Percentiles rank a stretch among this genome's conserved stretches.
phyloP scores from a whole-genome alignment of 2,329 filamentous ascomycete genomes.

The Neofusicoccum umdonicola region DNA sequence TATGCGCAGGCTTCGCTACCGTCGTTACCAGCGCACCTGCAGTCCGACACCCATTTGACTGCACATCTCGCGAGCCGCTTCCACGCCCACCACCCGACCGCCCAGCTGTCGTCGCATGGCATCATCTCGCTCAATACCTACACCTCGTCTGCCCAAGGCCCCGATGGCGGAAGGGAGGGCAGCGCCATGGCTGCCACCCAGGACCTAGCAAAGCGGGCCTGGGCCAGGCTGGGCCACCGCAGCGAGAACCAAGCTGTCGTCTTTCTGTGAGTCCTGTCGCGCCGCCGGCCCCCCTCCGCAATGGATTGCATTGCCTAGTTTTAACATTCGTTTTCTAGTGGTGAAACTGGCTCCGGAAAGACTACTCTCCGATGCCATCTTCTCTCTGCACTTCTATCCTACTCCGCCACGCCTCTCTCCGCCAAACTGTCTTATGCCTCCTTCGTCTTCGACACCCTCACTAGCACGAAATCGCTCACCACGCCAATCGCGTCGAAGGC shows the following conservation, averaged over 20 bases:
- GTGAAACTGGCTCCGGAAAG: conserved; percentile 94
- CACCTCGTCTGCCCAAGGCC: conserved; percentile 80
- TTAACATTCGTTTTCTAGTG: conserved; percentile 55
- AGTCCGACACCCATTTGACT: conserved; percentile 75
- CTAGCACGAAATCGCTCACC: conserved; percentile 94
- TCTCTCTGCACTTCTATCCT: conserved; percentile 79
- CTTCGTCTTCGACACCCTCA: conserved; percentile 93
- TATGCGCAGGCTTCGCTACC: conserved; percentile 85
- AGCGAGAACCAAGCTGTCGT: conserved; percentile 91
- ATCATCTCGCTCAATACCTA: conserved; percentile 94
- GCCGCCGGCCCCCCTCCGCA: not conserved
- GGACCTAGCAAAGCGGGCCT: conserved; percentile 84
- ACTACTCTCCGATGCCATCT: conserved; percentile 90
- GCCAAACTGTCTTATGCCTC: conserved; percentile 90
- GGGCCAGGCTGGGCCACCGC: conserved; percentile 77
- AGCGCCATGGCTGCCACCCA: conserved; percentile 91
- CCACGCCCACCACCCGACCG: conserved; percentile 85
- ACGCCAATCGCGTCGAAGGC: conserved; percentile 95
- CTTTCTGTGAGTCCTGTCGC: conserved; percentile 71
- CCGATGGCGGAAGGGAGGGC: conserved; percentile 86
- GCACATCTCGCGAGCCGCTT: conserved; percentile 85
- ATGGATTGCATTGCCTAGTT: not conserved
- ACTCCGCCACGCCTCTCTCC: conserved; percentile 88
- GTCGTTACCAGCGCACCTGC: conserved; percentile 77
- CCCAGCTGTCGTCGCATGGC: conserved; percentile 84